Base-by-base conservation (phyloP, 441 rosid genomes). In the Bruguiera hainesii region DNA sequence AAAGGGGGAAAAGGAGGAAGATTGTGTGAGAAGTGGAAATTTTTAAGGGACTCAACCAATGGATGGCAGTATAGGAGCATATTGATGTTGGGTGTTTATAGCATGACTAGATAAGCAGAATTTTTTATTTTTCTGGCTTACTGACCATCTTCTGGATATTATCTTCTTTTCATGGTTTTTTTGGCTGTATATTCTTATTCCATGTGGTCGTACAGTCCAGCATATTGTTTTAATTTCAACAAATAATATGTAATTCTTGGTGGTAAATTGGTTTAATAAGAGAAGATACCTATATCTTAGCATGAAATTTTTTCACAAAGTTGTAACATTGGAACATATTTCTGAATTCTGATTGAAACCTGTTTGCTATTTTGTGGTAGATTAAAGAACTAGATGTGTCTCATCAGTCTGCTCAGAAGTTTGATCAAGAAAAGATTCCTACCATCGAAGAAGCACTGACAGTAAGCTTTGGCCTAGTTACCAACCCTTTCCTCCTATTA, bases 391-490 rank as follows among this genome's bases (percentile, higher is more conserved):
- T 90, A 11, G 76, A 65, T 73, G 74, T 76, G 10, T 64, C 77
- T 50, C 75, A 82, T 62, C 85, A 76, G 63, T 74, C 75, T 59
- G 71, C 37, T 1, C 79, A 79, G 69, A 81, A 70, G 33, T 77
- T 73, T 61, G 80, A 56, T 3, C 83, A 79, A 80, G 77, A 64
- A 67, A 78, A 70, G 74, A 78, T 95, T 80, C 87, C 90, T 70
- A 92, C 90, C 0, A 68, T 86, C 63, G 90, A 79, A 79, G 93
- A 95, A 60, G 97, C 99, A 80, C 80, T 92, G 79, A 76, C 39
- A 81, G 98, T 93, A 86, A 56, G 53, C 58, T 63, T 33, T n/a
- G 50, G 55, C 51, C 20, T 37, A 63, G 39, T 67, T 55, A 39
- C 66, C 7, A 20, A 49, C 56, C 25, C 35, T 56, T 39, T 65